Evolutionary conservation across 2,329 filamentous ascomycete genomes (phyloP), one percentile per base, ranked within the genome.

Genomic region (Apiospora sp.): DNA sequence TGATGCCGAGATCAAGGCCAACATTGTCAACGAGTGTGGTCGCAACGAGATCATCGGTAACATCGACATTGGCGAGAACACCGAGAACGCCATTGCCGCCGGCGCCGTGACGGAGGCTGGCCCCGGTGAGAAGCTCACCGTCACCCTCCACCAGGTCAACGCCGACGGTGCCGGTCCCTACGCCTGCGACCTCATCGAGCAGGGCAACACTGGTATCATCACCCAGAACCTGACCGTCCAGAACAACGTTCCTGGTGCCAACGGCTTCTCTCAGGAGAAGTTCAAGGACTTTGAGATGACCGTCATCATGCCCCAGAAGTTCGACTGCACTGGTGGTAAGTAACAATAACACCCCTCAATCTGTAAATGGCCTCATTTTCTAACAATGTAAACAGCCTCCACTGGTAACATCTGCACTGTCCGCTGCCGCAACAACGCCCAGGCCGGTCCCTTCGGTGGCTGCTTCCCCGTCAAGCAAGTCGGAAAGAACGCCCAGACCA

Each of bases 51-150:
- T 89, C 68, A 77, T 83, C 71, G 91, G 91, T 67, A 89, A 87
- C 82, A 92, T 92, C 78, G 88, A 92, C 74, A 84, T 92, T 71
- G 86, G 85, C 49, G 86, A 88, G 79, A 86, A 86, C 75, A 89
- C 87, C 0, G 87, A 90, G 79, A 86, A 86, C 72, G 86, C 86
- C 6, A 75, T 90, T 2, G 80, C 84, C 7, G 84, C 83, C 5
- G 75, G 76, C 1, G 77, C 81, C 4, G 86, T 90, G 4, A 90
- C 88, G 1, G 81, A 86, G 72, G 88, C 90, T 71, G 78, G 83
- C 74, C 75, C 82, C 1, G 88, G 88, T 43, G 82, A 81, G 49
- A 73, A 82, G 51, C 51, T 90, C 43, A 82, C 79, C 8, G 83
- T 88, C 54, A 87, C 84, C 27, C 83, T 88, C 71, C 87, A 89